Conservation (phyloP, 192 early-diverging fungal species). For the Entomortierella lignicola region DNA sequence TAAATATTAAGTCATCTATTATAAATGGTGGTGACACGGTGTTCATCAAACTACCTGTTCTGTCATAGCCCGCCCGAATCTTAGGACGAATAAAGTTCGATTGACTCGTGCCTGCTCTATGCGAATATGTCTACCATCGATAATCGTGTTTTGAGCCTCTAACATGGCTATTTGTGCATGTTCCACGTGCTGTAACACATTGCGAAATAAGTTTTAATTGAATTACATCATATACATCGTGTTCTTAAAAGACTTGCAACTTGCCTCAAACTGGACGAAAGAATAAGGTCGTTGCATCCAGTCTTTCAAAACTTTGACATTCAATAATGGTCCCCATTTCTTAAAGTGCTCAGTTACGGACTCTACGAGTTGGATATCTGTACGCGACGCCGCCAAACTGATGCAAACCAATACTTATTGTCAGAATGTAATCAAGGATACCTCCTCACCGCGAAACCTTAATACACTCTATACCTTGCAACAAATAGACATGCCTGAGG, state of each 20-base stretch:
- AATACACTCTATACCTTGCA: constrained; percentile 66
- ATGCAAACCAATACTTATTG: neutral
- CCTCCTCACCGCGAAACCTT: neutral
- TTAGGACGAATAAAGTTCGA: constrained; percentile 72
- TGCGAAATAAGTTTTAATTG: neutral
- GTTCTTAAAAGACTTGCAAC: no score
- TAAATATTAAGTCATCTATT: no score
- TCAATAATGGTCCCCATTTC: constrained; percentile 70
- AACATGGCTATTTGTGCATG: constrained; percentile 70
- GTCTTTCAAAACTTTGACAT: constrained; percentile 83
- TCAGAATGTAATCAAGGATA: neutral
- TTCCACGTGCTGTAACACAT: constrained; percentile 50
- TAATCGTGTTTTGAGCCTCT: constrained; percentile 73
- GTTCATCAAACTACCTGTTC: constrained; percentile 51
- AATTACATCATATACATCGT: no score
- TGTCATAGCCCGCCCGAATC: constrained; percentile 52
- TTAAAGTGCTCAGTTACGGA: constrained; percentile 70
- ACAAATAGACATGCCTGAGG: constrained; percentile 79
- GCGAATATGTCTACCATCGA: constrained; percentile 77
- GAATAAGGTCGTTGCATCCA: constrained; percentile 78
- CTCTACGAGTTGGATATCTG: constrained; percentile 63
- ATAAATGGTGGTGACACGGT: no score
- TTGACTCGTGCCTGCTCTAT: constrained; percentile 84
- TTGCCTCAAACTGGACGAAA: constrained; percentile 82
- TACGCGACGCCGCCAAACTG: constrained; percentile 65